Evolutionary conservation across 805 yeast species (phyloP).

Genomic region (Zygotorulaspora danielsina): DNA sequence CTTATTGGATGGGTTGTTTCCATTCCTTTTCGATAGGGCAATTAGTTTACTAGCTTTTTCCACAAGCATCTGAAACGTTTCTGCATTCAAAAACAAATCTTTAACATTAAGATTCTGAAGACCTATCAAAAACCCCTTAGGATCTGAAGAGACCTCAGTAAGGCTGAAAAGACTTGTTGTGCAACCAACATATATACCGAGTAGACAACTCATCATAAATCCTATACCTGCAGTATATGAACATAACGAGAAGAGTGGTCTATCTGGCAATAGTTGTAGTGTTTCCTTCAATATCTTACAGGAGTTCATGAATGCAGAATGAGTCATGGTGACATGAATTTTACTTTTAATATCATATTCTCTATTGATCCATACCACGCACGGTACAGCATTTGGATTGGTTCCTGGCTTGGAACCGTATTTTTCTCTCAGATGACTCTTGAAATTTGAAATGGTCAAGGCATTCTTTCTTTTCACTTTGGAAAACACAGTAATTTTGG

Average conservation of each 20-base stretch:
- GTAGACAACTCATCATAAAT: conserved; percentile 72
- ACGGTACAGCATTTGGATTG: conserved; percentile 34
- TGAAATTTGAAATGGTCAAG: conserved; percentile 19
- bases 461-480: conserved; percentile 30
- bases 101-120: conserved; percentile 74
- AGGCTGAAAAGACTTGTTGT: conserved; percentile 80
- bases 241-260: conserved; percentile 80
- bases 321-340: conserved; percentile 42
- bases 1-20: conserved; percentile 3
- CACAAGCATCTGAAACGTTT: conserved; percentile 74
- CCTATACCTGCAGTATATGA: conserved; percentile 84
- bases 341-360: conserved; percentile 24
- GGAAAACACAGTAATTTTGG: conserved; percentile 33
- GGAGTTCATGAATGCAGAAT: conserved; percentile 61
- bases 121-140: conserved; percentile 64
- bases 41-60: conserved; percentile 53
- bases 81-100: conserved; percentile 79
- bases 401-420: conserved; percentile 20
- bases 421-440: conserved; percentile 18
- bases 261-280: conserved; percentile 68
- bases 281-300: conserved; percentile 92
- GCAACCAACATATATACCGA: conserved; percentile 85
- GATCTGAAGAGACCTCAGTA: conserved; percentile 68
- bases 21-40: conserved; percentile 6
- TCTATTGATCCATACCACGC: conserved; percentile 32